Percentiles rank a stretch among this genome's conserved stretches.
Evolutionary conservation across 2,329 filamentous ascomycete genomes (phyloP).

Genomic region (Colletotrichum lentis): DNA sequence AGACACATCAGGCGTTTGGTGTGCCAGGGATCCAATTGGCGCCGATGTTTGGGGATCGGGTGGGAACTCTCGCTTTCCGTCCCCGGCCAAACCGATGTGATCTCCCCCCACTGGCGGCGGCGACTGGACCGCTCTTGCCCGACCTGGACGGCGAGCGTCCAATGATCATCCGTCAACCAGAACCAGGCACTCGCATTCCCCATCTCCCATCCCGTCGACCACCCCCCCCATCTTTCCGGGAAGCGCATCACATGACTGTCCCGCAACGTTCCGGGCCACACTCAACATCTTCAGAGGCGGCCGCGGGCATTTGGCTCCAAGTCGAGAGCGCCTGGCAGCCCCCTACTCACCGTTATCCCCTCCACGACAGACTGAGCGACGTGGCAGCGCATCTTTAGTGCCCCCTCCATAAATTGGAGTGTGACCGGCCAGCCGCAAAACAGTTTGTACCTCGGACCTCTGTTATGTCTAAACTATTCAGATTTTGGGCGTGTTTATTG

Average conservation of each 20-base stretch:
- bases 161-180: background rate
- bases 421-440: constrained; percentile 15
- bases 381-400: constrained; percentile 36
- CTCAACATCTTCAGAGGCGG: constrained; percentile 9
- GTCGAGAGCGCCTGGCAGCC: background rate
- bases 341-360: constrained; percentile 7
- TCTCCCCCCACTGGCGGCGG: background rate
- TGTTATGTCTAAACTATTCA: background rate
- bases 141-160: background rate
- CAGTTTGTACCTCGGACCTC: background rate
- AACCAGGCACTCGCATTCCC: constrained; percentile 17
- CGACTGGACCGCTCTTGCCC: constrained; percentile 3
- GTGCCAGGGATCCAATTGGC: constrained; percentile 18
- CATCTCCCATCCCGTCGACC: constrained; percentile 12
- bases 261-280: constrained; percentile 32
- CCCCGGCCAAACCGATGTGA: background rate
- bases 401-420: constrained; percentile 6
- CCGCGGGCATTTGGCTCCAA: constrained; percentile 7
- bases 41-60: constrained; percentile 20
- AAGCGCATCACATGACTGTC: constrained; percentile 35
- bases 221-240: constrained; percentile 14
- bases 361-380: constrained; percentile 27
- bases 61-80: constrained; percentile 18
- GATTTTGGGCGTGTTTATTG: background rate
- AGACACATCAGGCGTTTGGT: constrained; percentile 3